Evolutionary conservation across 2,329 filamentous ascomycete genomes (phyloP).

Genomic region (Stemphylium beticola): DNA sequence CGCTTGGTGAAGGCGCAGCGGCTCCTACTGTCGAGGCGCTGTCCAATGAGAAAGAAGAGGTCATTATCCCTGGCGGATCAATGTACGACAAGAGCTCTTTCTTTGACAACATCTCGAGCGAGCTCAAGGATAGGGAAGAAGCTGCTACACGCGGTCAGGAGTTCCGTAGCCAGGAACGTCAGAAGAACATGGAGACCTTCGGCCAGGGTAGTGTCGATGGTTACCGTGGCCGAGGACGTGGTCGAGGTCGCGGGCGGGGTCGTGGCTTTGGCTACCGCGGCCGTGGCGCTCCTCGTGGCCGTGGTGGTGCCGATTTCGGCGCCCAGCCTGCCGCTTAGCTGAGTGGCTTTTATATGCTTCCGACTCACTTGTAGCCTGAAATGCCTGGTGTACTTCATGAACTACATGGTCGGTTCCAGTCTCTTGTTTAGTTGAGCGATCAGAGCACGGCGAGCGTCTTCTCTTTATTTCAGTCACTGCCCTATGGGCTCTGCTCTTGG

Average conservation of each 20-base stretch:
- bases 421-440: constrained; percentile 10
- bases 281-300: constrained; percentile 48
- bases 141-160: constrained; percentile 73
- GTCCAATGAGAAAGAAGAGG: constrained; percentile 53
- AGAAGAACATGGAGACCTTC: constrained; percentile 96
- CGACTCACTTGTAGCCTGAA: neutral
- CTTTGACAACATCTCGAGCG: constrained; percentile 98
- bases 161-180: constrained; percentile 91
- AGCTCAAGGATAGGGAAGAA: constrained; percentile 86
- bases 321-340: constrained; percentile 32
- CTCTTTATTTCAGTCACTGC: constrained; percentile 17
- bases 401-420: constrained; percentile 1
- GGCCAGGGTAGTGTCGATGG: constrained; percentile 94
- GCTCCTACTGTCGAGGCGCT: constrained; percentile 40
- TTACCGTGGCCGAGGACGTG: constrained; percentile 76
- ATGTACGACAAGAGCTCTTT: constrained; percentile 89
- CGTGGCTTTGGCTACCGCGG: constrained; percentile 55
- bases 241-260: constrained; percentile 67
- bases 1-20: constrained; percentile 58
- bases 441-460: constrained; percentile 2
- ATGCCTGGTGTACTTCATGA: neutral
- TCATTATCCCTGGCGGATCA: constrained; percentile 52
- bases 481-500: constrained; percentile 18
- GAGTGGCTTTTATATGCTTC: neutral
- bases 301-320: constrained; percentile 34